Conservation (phyloP, 306 rosid genomes). For the Cicer yamashitae region DNA sequence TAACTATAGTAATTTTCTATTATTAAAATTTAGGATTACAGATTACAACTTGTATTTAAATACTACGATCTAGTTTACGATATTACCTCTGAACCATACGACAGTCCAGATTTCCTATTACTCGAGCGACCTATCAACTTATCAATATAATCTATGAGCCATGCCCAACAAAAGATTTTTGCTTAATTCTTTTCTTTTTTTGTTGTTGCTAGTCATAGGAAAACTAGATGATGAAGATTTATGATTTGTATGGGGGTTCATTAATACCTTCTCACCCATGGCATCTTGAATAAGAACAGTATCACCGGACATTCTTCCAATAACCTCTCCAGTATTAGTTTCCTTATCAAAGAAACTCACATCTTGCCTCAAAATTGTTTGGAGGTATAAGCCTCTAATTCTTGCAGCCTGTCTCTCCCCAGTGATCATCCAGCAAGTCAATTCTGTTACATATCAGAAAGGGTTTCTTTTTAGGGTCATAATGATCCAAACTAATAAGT, state of each 20-base stretch:
- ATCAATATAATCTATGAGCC: too few species aligned
- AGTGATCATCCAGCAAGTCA: conserved; percentile 86
- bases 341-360: conserved; percentile 76
- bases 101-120: too few species aligned
- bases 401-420: conserved; percentile 91
- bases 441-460: conserved; percentile 56
- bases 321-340: conserved; percentile 77
- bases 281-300: conserved; percentile 91
- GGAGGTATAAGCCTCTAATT: conserved; percentile 75
- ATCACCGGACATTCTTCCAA: conserved; percentile 90
- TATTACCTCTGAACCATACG: too few species aligned
- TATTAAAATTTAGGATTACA: too few species aligned
- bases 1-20: too few species aligned
- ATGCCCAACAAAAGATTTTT: too few species aligned
- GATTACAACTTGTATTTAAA: too few species aligned
- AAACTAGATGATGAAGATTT: neutral
- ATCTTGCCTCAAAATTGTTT: conserved; percentile 85
- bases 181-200: neutral
- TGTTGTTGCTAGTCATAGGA: neutral
- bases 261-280: conserved; percentile 84
- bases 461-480: neutral
- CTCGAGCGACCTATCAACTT: too few species aligned
- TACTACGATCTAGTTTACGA: too few species aligned
- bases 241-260: neutral
- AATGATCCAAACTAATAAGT: conserved; percentile 5